Base-by-base conservation (phyloP, 768 basidiomycete genomes). In the Dioszegia crocea region DNA sequence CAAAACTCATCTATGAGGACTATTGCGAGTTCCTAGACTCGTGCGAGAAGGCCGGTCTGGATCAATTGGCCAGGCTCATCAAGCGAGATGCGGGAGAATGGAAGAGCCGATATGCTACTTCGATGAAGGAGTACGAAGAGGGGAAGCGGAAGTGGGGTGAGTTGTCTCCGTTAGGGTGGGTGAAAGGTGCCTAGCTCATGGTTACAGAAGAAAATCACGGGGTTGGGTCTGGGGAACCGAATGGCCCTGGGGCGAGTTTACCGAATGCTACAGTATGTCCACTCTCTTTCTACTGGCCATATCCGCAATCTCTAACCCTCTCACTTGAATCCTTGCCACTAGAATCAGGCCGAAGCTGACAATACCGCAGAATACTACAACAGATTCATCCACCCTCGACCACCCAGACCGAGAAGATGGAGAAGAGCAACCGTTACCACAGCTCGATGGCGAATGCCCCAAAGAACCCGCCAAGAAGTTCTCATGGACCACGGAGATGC, bases 1-100 rank as follows among this genome's bases (percentile, higher is more conserved):
- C 91, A 73, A 84, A 91, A 6, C 88, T 88, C n/a, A 84, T 92
- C 12, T 92, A 86, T 78, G 70, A 77, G 0, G 87, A 88, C 9
- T 91, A 93, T 66, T 81, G 83, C 55, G 80, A 81, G 40, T 80
- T 88, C 26, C 79, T 93, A 4, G 80, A 81, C 0, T 81, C 85
- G 56, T 81, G 85, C 44, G 88, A 91, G 73, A 86, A 87, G 0
- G 81, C 82, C 27, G 77, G 90, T 0, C 78, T 96, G 3, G 79
- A 76, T 4, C 83, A 87, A 67, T 82, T 97, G 3, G 79, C 79
- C 43, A 75, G 76, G 9, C 78, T 86, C 38, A 85, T 90, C 0
- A 78, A 83, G 14, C 83, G 84, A 0, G 85, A 86, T 0, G 88
- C 88, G 65, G 67, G 81, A 3, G 85, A 85, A 47, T 87, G 87